Evolutionary conservation across 2,329 filamentous ascomycete genomes (phyloP).

Genomic region (Aspergillus pseudotamarii): DNA sequence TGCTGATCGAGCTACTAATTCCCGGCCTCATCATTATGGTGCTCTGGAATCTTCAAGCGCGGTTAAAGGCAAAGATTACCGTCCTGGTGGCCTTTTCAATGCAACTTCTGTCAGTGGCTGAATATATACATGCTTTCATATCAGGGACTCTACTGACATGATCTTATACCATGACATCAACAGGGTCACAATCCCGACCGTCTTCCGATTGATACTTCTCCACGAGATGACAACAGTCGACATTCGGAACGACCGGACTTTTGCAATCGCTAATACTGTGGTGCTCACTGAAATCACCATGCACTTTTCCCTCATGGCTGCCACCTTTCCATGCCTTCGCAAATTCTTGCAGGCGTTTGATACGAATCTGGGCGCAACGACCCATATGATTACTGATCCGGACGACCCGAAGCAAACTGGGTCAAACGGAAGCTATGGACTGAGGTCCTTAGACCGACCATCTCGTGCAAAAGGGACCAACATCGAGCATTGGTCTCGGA

Average conservation of each 20-base stretch:
- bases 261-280: neutral
- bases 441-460: neutral
- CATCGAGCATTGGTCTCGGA: neutral
- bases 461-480: neutral
- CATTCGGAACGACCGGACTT: neutral
- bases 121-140: too few relatives aligned
- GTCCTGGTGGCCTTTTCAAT: neutral
- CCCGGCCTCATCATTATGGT: neutral
- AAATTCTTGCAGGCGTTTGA: slow-evolving; percentile 4
- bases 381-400: neutral
- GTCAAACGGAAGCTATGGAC: neutral
- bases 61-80: neutral
- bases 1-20: neutral
- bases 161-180: too few relatives aligned
- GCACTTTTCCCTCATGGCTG: slow-evolving; percentile 6
- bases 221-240: neutral
- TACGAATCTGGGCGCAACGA: slow-evolving; percentile 3
- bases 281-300: slow-evolving; percentile 2
- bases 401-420: neutral
- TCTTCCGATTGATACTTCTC: neutral
- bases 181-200: slow-evolving; percentile 1
- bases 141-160: too few relatives aligned
- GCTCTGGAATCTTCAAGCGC: neutral
- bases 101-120: neutral
- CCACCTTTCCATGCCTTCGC: slow-evolving; percentile 4